Evolutionary conservation across 1,284 basidiomycete genomes (phyloP).

Genomic region (Tremellales sp.): DNA sequence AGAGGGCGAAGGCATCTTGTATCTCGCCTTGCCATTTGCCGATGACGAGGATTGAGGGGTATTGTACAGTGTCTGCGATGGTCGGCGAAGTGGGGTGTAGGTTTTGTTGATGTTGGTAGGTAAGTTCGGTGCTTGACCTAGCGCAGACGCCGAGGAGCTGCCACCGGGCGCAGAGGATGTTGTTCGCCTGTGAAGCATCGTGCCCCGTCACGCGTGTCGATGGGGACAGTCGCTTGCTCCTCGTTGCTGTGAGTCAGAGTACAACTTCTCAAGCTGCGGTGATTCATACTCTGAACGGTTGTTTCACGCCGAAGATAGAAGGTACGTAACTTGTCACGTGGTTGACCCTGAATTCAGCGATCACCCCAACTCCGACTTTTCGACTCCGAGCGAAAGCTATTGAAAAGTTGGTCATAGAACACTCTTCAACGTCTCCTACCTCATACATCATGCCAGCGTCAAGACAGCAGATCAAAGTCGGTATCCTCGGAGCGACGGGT

Average conservation of each 20-base stretch:
- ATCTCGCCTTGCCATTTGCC: conserved; percentile 9
- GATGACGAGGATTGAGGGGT: conserved; percentile 5
- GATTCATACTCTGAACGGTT: too few relatives aligned
- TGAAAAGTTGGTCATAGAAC: not conserved
- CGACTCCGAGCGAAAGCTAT: not conserved
- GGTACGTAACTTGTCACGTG: too few relatives aligned
- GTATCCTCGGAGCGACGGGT: conserved; percentile 92
- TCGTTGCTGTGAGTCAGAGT: too few relatives aligned
- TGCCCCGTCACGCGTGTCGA: too few relatives aligned
- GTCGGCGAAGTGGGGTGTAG: conserved; percentile 23
- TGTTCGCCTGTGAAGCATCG: not conserved
- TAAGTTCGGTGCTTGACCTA: not conserved
- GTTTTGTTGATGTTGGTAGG: conserved; percentile 12
- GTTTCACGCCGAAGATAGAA: too few relatives aligned
- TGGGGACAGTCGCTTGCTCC: too few relatives aligned
- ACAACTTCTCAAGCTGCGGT: too few relatives aligned
- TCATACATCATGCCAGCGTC: conserved; percentile 6
- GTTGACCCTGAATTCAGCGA: not conserved
- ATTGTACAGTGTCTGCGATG: conserved; percentile 19
- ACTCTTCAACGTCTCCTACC: too few relatives aligned
- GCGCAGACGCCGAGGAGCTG: too few relatives aligned
- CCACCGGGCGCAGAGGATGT: not conserved
- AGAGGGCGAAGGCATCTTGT: conserved; percentile 15
- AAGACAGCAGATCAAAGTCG: conserved; percentile 65
- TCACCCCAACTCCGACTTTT: not conserved